phyloP scores from a whole-genome alignment of 2,329 filamentous ascomycete species.

The Aspergillus bombycis region DNA sequence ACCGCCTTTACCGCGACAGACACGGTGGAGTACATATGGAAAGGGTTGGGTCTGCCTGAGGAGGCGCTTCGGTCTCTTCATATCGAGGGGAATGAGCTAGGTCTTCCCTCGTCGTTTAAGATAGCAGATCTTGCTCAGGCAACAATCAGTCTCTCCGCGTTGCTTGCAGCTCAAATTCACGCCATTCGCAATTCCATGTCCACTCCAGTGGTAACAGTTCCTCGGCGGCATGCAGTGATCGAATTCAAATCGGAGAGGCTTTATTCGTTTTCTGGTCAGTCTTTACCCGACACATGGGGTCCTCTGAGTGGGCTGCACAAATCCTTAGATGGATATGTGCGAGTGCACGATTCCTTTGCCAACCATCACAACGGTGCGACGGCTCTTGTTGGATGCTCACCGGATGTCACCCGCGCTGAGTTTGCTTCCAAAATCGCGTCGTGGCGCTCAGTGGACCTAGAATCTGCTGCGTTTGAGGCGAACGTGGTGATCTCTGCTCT shows the following conservation, averaged over 20 bases:
- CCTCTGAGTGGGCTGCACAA: constrained; percentile 57
- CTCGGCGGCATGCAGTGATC: constrained; percentile 50
- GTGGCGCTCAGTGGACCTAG: constrained; percentile 54
- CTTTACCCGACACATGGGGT: constrained; percentile 40
- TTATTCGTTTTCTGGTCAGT: constrained; percentile 48
- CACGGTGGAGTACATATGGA: constrained; percentile 23
- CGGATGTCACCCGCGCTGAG: constrained; percentile 39
- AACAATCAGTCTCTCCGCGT: constrained; percentile 55
- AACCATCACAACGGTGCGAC: constrained; percentile 54
- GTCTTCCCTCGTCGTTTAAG: constrained; percentile 57
- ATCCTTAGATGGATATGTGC: constrained; percentile 56
- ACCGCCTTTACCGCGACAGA: constrained; percentile 10
- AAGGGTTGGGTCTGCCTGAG: constrained; percentile 19
- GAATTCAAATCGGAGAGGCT: constrained; percentile 60
- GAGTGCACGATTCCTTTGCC: constrained; percentile 59
- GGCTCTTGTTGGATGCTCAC: constrained; percentile 46
- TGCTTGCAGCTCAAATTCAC: constrained; percentile 54
- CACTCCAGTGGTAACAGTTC: constrained; percentile 47
- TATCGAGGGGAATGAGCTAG: constrained; percentile 6
- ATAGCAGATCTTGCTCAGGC: constrained; percentile 57
- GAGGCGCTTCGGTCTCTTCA: constrained; percentile 24
- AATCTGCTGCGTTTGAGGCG: constrained; percentile 46
- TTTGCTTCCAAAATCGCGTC: constrained; percentile 42
- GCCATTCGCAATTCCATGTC: constrained; percentile 33
- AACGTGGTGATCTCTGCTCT: constrained; percentile 54